Conservation (phyloP, 345 rosid species). For the Salix udensis region DNA sequence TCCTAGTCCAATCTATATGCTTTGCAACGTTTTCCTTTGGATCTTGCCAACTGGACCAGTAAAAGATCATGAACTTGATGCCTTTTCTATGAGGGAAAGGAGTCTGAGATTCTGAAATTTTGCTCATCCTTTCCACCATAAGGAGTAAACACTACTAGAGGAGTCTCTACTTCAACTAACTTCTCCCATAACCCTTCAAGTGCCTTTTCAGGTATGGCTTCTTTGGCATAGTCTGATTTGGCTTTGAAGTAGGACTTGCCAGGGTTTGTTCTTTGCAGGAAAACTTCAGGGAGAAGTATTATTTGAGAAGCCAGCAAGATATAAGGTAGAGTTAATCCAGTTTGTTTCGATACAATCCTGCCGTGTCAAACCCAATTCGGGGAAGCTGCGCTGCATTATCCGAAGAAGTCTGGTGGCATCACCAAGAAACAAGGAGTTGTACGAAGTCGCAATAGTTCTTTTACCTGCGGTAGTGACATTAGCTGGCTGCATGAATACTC, state of each 20-base stretch:
- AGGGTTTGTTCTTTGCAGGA: conserved; percentile 13
- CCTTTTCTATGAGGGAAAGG: too few relatives aligned
- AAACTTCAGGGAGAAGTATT: too few relatives aligned
- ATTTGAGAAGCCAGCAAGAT: conserved; percentile 13
- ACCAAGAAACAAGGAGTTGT: conserved; percentile 18
- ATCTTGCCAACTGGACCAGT: too few relatives aligned
- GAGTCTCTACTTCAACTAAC: conserved; percentile 38
- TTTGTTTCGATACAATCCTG: conserved; percentile 30
- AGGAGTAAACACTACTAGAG: conserved; percentile 23
- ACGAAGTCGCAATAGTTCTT: conserved; percentile 13
- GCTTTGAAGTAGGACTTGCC: conserved; percentile 25
- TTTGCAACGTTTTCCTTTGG: too few relatives aligned
- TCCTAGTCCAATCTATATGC: too few relatives aligned
- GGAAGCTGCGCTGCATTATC: background rate
- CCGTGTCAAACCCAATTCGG: conserved; percentile 20
- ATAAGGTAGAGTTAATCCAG: conserved; percentile 24
- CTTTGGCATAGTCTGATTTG: conserved; percentile 30
- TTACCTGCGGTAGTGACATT: background rate
- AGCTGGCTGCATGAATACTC: too few relatives aligned
- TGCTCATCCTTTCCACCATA: too few relatives aligned
- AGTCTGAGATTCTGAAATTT: too few relatives aligned
- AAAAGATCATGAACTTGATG: too few relatives aligned
- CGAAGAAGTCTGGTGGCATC: conserved; percentile 15
- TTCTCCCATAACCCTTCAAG: conserved; percentile 31
- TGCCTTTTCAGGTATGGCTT: conserved; percentile 20